These are phyloP conservation scores for Neofusicoccum sp. DNA, from an alignment of 2,329 filamentous ascomycete genomes.

Conservation along the genomic window DNA sequence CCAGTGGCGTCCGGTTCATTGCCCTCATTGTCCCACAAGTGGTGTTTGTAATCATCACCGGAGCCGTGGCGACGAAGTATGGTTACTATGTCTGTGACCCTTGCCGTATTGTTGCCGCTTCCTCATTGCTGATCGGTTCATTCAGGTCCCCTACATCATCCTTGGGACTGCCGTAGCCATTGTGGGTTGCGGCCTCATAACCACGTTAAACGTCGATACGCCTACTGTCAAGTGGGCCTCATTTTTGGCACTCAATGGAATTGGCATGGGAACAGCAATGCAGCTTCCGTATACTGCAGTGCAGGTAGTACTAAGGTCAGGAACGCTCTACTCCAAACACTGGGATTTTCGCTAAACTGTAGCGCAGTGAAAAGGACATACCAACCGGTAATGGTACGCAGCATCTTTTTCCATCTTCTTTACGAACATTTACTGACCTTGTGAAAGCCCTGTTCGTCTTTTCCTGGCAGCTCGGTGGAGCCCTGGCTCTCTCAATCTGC, in stretches of 20 bases:
- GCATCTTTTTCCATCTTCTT: too few species aligned
- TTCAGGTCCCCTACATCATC: conserved; percentile 51
- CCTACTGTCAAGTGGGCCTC: conserved; percentile 27
- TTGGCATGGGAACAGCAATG: conserved; percentile 24
- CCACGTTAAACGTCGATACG: conserved; percentile 23
- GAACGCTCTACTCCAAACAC: too few species aligned
- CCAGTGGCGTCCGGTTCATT: conserved; percentile 37
- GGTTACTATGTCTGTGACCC: too few species aligned
- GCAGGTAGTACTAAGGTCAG: conserved; percentile 31
- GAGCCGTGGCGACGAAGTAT: too few species aligned
- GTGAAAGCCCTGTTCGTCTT: too few species aligned
- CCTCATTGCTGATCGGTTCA: conserved; percentile 42
- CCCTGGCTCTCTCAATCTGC: too few species aligned
- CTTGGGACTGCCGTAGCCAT: conserved; percentile 40
- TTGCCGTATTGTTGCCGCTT: conserved; percentile 25
- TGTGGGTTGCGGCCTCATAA: conserved; percentile 29
- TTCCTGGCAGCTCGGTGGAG: too few species aligned
- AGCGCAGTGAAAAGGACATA: too few species aligned
- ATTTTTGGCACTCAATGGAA: conserved; percentile 26
- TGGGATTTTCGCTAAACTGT: too few species aligned
- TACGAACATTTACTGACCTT: too few species aligned
- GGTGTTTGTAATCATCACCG: too few species aligned
- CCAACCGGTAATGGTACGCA: too few species aligned
- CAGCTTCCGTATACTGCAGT: conserved; percentile 21
- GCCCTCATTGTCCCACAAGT: conserved; percentile 33